Conservation (phyloP, 176 grass and related monocot genomes). For the Aechmea fasciata region DNA sequence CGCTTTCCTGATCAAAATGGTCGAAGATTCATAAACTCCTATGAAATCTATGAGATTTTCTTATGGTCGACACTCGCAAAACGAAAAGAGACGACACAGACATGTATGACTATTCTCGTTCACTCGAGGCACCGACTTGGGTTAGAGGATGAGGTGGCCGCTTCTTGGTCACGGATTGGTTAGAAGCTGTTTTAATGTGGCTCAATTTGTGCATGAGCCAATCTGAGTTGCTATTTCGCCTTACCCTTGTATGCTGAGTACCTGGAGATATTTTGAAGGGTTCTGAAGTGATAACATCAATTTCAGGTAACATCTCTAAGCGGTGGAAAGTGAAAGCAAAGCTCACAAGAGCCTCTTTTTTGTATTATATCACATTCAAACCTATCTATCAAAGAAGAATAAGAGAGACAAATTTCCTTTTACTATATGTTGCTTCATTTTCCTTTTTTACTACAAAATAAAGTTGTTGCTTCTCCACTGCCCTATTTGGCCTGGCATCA, state of each 20-base stretch:
- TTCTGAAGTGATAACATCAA: not conserved
- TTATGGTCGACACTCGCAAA: not conserved
- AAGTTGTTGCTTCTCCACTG: no score
- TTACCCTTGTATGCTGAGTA: not conserved
- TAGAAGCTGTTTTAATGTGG: not conserved
- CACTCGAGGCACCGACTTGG: not conserved
- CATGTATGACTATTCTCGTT: not conserved
- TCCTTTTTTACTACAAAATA: not conserved
- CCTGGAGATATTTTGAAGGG: not conserved
- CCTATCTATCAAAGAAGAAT: not conserved
- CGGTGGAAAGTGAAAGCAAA: not conserved
- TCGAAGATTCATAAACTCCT: constrained; percentile 21
- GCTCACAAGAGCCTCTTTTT: not conserved
- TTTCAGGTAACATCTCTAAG: not conserved
- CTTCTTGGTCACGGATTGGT: not conserved
- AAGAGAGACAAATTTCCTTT: not conserved
- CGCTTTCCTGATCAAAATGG: constrained; percentile 89
- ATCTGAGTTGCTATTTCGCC: not conserved
- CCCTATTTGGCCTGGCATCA: no score
- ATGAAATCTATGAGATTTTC: not conserved
- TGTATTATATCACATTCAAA: not conserved
- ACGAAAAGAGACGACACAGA: not conserved
- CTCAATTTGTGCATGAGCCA: not conserved
- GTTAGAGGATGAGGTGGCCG: not conserved
- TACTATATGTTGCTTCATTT: not conserved